Evolutionary conservation across 2,329 filamentous ascomycete genomes (phyloP).

Genomic region (Colletotrichum truncatum): DNA sequence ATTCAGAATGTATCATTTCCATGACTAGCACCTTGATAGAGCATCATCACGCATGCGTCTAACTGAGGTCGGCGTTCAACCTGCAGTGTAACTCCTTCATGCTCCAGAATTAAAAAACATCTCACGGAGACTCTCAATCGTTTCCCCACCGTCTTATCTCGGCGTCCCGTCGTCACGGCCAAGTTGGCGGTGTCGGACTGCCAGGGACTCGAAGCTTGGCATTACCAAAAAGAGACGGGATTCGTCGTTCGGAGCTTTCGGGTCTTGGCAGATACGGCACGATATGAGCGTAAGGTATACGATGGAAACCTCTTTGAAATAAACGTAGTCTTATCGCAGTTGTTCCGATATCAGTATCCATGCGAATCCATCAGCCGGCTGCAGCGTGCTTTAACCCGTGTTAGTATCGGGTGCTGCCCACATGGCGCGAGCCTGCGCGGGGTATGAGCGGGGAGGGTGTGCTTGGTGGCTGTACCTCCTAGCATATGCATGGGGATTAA

Average conservation of each 20-base stretch:
- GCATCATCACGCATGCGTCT: not conserved
- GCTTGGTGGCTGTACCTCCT: not conserved
- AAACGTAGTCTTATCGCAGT: not conserved
- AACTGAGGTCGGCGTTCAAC: not conserved
- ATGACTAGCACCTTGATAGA: not conserved
- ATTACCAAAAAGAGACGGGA: not conserved
- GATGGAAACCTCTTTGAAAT: too few relatives aligned
- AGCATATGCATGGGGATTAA: not conserved
- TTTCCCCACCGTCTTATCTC: not conserved
- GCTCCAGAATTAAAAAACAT: not conserved
- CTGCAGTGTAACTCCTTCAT: not conserved
- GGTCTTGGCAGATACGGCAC: not conserved
- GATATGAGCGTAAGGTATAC: too few relatives aligned
- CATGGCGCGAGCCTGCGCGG: not conserved
- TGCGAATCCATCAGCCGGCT: not conserved
- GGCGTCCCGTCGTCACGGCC: not conserved
- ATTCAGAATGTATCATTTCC: not conserved
- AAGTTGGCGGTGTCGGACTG: not conserved
- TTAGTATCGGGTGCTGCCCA: not conserved
- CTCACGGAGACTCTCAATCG: not conserved
- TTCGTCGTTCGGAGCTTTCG: not conserved
- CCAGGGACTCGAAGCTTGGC: not conserved
- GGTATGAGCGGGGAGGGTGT: not conserved
- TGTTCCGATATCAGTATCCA: not conserved
- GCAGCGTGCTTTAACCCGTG: not conserved